Evolutionary conservation across 352 stramenopile genomes (phyloP), one percentile per base, ranked within the genome.

Genomic region (Globisporangium lucens): DNA sequence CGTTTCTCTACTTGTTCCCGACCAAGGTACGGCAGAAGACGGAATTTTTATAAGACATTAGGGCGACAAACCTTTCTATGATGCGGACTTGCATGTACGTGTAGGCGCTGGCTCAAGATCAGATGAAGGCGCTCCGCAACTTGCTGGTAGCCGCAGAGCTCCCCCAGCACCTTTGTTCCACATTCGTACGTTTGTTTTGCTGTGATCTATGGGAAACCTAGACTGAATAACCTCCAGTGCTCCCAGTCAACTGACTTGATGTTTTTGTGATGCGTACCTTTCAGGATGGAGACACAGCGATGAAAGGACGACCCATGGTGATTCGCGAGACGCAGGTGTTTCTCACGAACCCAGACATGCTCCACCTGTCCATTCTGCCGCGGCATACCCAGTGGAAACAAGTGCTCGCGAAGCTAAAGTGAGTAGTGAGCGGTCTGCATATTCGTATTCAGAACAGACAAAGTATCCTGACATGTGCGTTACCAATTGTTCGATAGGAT

Each of bases 301-400:
- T 98, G 76, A 85, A 87, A 63, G 82, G 93, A 56, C 89, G 97
- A 7, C 85, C 83, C 27, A 80, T 83, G 52, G 83, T 99, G 30
- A 89, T 93, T 27, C 76, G 78, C 12, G 79, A 96, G 24, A 89
- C 89, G 10, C 91, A 98, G 53, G 89, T 99, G 47, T 97, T 99
- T 60, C 77, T 99, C n/a, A 99, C 96, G 4, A 99, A 99, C 77
- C 97, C 97, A 33, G 98, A 99, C 74, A 99, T 99, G 71, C 82
- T 99, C 17, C 97, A 99, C 75, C 84, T 97, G 15, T 92, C 91
- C n/a, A 96, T 99, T 30, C 73, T 99, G 15, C 94, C 96, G 1
- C 83, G 96, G n/a, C 94, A 98, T 76, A 80, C 79, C 17, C 73
- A 90, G 36, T 99, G 97, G 87, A 78, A 82, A 61, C 71, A 74